Conservation (phyloP, 495 filamentous ascomycete species). For the Hamigera avellanea region DNA sequence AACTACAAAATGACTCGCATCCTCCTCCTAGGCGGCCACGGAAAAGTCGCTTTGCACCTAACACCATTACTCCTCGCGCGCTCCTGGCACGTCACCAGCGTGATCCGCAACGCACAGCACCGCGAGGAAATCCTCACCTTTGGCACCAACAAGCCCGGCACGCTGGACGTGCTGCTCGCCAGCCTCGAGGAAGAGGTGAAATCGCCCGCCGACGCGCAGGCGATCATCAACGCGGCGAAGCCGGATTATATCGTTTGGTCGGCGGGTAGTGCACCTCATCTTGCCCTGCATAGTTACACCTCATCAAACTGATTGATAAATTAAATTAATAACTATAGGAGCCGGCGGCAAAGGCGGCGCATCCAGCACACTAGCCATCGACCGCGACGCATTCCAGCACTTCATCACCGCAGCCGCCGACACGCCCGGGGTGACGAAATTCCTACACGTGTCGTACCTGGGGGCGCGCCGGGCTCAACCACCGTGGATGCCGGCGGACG, state of each 20-base stretch:
- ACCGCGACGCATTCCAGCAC: slow-evolving; percentile 55
- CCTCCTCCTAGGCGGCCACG: slow-evolving; percentile 71
- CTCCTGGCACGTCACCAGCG: slow-evolving; percentile 63
- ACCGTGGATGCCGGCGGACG: slow-evolving; percentile 52
- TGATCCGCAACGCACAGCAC: slow-evolving; percentile 63
- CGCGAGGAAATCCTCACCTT: slow-evolving; percentile 48
- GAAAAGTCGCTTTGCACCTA: slow-evolving; percentile 62
- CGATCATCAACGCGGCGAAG: slow-evolving; percentile 44
- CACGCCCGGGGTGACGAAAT: slow-evolving; percentile 51
- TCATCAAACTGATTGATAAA: too few species aligned
- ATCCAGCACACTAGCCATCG: slow-evolving; percentile 47
- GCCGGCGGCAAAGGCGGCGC: slow-evolving; percentile 69
- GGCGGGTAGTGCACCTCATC: slow-evolving; percentile 50
- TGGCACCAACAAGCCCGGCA: slow-evolving; percentile 40
- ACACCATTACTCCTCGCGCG: slow-evolving; percentile 61
- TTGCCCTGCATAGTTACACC: too few species aligned
- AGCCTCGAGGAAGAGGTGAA: slow-evolving; percentile 64
- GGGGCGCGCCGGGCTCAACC: slow-evolving; percentile 46
- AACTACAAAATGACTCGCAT: too few species aligned
- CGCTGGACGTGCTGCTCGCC: slow-evolving; percentile 47
- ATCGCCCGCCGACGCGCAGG: slow-evolving; percentile 46
- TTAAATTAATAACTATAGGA: slow-evolving; percentile 23
- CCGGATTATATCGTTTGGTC: slow-evolving; percentile 70
- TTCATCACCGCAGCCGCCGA: slow-evolving; percentile 57
- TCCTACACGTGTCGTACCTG: slow-evolving; percentile 65